phyloP scores from a whole-genome alignment of 2,329 filamentous ascomycete genomes.

The Mycosphaerelloides madeirae region DNA sequence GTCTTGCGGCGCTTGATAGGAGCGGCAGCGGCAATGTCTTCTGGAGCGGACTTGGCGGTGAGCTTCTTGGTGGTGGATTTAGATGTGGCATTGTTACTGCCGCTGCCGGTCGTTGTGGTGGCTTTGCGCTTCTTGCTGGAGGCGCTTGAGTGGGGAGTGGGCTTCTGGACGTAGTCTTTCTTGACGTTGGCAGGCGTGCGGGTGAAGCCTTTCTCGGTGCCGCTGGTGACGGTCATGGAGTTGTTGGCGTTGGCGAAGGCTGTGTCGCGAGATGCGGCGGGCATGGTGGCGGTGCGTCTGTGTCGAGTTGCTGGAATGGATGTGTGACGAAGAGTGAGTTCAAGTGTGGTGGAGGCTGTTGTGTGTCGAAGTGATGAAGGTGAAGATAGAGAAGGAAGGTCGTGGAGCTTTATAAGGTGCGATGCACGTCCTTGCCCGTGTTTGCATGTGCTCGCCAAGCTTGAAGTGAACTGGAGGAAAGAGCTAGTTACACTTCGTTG shows the following conservation, averaged over 20 bases:
- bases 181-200: slow-evolving; percentile 20
- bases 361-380: too few relatives aligned
- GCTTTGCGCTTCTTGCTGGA: slow-evolving; percentile 13
- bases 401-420: too few relatives aligned
- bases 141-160: slow-evolving; percentile 1
- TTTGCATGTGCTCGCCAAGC: too few relatives aligned
- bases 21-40: neutral
- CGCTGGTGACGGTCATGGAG: slow-evolving; percentile 14
- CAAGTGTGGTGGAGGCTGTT: too few relatives aligned
- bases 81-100: neutral
- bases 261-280: neutral
- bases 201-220: slow-evolving; percentile 13
- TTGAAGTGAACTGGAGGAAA: too few relatives aligned
- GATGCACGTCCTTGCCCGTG: too few relatives aligned
- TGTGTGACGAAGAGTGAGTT: too few relatives aligned
- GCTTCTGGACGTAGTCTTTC: slow-evolving; percentile 9
- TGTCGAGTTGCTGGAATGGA: too few relatives aligned
- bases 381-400: too few relatives aligned
- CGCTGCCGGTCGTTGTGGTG: slow-evolving; percentile 4
- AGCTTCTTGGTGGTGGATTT: neutral
- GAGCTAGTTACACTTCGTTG: too few relatives aligned
- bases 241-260: neutral
- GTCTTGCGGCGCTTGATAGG: slow-evolving; percentile 2
- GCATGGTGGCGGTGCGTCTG: too few relatives aligned
- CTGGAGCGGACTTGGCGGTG: neutral